Base-by-base conservation (phyloP, 1,284 basidiomycete genomes). In the Schizophyllum amplum region DNA sequence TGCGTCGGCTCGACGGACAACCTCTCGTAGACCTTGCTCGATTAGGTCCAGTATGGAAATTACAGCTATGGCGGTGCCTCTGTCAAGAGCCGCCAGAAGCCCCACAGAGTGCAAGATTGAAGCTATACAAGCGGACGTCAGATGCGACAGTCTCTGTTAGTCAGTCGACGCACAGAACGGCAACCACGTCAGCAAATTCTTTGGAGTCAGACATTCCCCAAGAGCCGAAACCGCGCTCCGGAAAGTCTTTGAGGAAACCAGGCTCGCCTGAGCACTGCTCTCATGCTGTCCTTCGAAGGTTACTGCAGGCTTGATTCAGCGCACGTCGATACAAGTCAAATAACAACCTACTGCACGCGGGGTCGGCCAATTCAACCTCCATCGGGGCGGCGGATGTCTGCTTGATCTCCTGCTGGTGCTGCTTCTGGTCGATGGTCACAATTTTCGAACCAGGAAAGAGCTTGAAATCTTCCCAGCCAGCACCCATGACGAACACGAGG, bases 401-500 rank as follows among this genome's bases (percentile, higher is more conserved):
- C 13, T 9, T 17, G 33, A 42, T 17, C 33, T 42, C 33, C 17
- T 42, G 4, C 33, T 42, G 33, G 33, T 42, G 33, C 33, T 9
- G 13, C 17, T 42, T 17, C 20, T 55, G 47, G 42, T 58, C 57
- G 54, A 58, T 51, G 25, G 11, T 24, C 25, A 58, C 51, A 9
- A 58, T 20, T 6, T 15, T 17, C 23, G 46, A 20, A 4, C 21
- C 46, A 23, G 27, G 21, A 5, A 57, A 15, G 24, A 21, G 26
- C 4, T n/a, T 51, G 56, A 57, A 57, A 5, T 57, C 47, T 23
- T 15, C 24, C 23, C n/a, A n/a, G 13, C 47, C 21, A 7, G 5
- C 24, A n/a, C n/a, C 26, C 21, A 54, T 47, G 15, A 54, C 55
- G 20, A 58, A 55, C 5, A 58, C 57, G 17, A 58, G n/a, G 13